Percentiles rank a stretch among this genome's conserved stretches.
Conservation (phyloP, 208 protist genomes). For the Acanthamoeba healyi region DNA sequence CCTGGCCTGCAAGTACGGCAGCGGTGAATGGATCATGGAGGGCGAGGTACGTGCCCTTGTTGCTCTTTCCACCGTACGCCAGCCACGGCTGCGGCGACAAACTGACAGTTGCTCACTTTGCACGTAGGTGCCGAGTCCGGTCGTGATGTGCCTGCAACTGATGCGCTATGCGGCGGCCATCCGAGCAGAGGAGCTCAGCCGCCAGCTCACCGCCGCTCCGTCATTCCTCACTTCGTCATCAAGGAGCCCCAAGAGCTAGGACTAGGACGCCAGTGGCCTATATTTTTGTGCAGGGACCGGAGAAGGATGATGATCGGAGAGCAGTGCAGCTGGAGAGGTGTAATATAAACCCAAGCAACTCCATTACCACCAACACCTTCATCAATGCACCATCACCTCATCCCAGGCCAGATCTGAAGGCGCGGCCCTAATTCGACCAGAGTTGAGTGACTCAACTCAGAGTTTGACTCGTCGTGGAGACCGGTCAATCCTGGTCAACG, state of each 20-base stretch:
- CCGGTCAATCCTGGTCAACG: no score
- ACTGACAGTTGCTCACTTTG: neutral
- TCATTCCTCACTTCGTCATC: neutral
- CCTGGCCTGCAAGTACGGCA: constrained; percentile 74
- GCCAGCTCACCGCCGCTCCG: neutral
- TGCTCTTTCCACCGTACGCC: neutral
- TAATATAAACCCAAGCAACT: no score
- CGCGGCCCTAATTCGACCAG: no score
- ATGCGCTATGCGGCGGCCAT: constrained; percentile 64
- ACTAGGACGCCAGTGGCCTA: neutral
- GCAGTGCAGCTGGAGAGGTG: no score
- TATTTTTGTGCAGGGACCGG: no score
- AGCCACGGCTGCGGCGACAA: no score
- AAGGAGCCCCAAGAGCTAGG: neutral
- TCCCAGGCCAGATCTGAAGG: no score
- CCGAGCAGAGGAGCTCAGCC: neutral
- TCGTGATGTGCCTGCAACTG: constrained; percentile 73
- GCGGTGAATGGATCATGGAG: constrained; percentile 80
- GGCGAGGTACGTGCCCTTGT: constrained; percentile 72
- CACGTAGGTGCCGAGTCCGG: constrained; percentile 63
- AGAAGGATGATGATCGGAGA: no score
- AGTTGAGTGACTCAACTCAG: no score
- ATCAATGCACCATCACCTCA: no score
- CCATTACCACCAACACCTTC: no score
- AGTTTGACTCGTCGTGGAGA: no score